Evolutionary conservation across 225 moss, liverwort and hornwort genomes (phyloP).

Genomic region (Physcomitrium patens): DNA sequence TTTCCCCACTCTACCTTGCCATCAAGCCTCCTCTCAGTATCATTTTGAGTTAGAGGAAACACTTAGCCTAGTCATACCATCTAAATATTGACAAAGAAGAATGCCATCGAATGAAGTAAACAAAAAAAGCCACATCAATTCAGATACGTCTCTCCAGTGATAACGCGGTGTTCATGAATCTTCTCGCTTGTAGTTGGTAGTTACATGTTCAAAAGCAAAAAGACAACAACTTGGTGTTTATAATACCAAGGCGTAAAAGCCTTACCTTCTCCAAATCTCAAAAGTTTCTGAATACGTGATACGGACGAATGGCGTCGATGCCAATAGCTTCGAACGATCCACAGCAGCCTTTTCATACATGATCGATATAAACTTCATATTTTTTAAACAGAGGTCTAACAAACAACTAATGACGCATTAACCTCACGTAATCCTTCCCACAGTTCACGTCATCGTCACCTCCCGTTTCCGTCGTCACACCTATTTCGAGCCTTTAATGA

Average conservation of each 20-base stretch:
- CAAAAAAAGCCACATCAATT: too few relatives aligned
- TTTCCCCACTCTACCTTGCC: constrained; percentile 97
- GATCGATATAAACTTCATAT: constrained; percentile 79
- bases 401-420: constrained; percentile 92
- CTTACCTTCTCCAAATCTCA: constrained; percentile 68
- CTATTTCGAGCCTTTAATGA: too few relatives aligned
- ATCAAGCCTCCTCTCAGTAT: constrained; percentile 80
- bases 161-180: too few relatives aligned
- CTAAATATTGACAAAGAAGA: too few relatives aligned
- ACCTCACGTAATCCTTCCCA: constrained; percentile 89
- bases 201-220: too few relatives aligned
- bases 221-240: too few relatives aligned
- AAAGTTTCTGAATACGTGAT: constrained; percentile 87
- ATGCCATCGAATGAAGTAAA: too few relatives aligned
- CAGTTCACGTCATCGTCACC: constrained; percentile 91
- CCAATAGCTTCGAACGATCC: constrained; percentile 85
- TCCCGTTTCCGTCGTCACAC: too few relatives aligned
- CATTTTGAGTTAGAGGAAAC: too few relatives aligned
- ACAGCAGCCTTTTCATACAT: constrained; percentile 72
- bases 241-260: not conserved
- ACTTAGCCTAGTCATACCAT: too few relatives aligned
- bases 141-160: too few relatives aligned
- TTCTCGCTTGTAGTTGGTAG: too few relatives aligned
- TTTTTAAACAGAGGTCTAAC: constrained; percentile 85
- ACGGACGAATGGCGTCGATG: constrained; percentile 76